Evolutionary conservation across 139 green algal genomes (phyloP).

Genomic region (Tetraselmis striata): DNA sequence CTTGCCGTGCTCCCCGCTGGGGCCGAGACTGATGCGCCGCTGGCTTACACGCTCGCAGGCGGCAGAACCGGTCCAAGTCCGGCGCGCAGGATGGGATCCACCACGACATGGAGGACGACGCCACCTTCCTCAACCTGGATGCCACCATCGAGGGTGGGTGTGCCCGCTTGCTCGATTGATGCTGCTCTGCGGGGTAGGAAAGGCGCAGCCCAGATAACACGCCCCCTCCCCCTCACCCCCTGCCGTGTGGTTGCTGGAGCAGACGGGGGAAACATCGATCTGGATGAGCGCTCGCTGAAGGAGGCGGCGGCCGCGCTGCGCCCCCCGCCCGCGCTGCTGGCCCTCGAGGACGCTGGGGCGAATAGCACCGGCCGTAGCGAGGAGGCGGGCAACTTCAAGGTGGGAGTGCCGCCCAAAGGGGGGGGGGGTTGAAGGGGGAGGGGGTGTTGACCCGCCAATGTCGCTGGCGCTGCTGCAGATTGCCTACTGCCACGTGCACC

Average conservation of each 20-base stretch:
- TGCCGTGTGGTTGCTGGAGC: too few species aligned
- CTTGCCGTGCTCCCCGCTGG: too few species aligned
- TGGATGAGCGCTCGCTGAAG: constrained; percentile 37
- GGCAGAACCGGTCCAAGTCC: neutral
- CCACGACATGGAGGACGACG: constrained; percentile 42
- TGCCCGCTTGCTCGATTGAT: too few species aligned
- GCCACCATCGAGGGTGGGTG: constrained; percentile 9
- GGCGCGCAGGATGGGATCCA: constrained; percentile 10
- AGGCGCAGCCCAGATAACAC: too few species aligned
- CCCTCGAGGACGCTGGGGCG: constrained; percentile 41
- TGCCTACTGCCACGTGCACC: constrained; percentile 57
- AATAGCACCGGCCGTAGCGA: neutral
- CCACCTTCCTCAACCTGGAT: constrained; percentile 50
- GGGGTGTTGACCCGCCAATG: too few species aligned
- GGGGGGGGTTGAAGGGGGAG: too few species aligned
- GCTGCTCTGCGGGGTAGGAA: too few species aligned
- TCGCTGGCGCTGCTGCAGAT: too few species aligned
- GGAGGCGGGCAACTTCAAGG: constrained; percentile 27
- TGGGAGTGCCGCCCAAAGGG: too few species aligned
- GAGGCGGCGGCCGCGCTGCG: constrained; percentile 6
- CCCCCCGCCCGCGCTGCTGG: constrained; percentile 51
- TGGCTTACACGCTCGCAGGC: too few species aligned
- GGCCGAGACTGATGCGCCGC: too few species aligned
- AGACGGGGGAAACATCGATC: constrained; percentile 36
- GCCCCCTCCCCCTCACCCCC: too few species aligned